These are phyloP conservation scores for Paramecium bursaria DNA, from an alignment of 73 alveolate species.

Conservation along the genomic window DNA sequence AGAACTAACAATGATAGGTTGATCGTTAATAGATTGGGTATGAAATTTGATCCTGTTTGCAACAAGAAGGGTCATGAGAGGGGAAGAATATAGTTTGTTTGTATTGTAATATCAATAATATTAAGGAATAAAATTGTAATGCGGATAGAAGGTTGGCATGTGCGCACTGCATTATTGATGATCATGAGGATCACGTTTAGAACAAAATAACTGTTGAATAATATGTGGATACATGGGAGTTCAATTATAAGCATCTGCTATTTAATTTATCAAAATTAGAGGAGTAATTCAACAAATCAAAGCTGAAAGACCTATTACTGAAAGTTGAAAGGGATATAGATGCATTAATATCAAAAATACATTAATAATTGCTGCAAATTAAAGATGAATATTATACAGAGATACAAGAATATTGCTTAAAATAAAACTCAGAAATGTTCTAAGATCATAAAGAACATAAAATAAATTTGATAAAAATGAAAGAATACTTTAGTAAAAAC, in stretches of 20 bases:
- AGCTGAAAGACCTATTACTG: constrained; percentile 13
- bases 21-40: constrained; percentile 49
- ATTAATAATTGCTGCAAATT: neutral
- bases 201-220: constrained; percentile 44
- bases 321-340: constrained; percentile 35
- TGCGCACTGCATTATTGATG: constrained; percentile 60
- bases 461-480: neutral
- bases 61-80: constrained; percentile 51
- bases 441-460: neutral
- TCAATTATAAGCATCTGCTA: neutral
- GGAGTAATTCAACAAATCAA: constrained; percentile 27
- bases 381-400: neutral
- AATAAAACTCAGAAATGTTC: neutral
- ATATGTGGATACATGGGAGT: constrained; percentile 37
- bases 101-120: constrained; percentile 7
- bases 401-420: neutral
- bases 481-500: constrained; percentile 22
- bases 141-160: constrained; percentile 51
- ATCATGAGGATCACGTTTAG: constrained; percentile 46
- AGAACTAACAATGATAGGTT: constrained; percentile 57
- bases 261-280: constrained; percentile 38
- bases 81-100: constrained; percentile 40
- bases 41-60: constrained; percentile 63
- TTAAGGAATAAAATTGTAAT: constrained; percentile 41
- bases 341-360: neutral